These are phyloP conservation scores for Aspergillus sp. DNA, from an alignment of 2,329 filamentous ascomycete species.

Conservation along the genomic window DNA sequence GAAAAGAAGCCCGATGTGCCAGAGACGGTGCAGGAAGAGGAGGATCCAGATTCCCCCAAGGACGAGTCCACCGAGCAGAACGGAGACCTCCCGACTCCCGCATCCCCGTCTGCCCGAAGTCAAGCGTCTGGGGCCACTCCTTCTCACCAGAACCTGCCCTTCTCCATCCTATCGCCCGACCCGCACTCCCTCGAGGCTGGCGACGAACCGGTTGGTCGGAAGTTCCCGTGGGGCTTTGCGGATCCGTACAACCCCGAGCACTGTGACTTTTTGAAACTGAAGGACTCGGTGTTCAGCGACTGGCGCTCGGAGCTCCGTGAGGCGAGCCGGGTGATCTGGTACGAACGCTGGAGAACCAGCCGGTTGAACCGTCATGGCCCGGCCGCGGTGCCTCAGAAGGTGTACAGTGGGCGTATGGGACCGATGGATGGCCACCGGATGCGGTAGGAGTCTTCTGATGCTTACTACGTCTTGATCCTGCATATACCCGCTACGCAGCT, in stretches of 20 bases:
- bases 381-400: conserved; percentile 18
- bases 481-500: background rate
- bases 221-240: conserved; percentile 95
- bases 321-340: conserved; percentile 88
- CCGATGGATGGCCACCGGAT: background rate
- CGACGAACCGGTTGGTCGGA: conserved; percentile 65
- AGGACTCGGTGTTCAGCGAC: conserved; percentile 88
- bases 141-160: conserved; percentile 69
- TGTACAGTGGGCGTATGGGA: conserved; percentile 29
- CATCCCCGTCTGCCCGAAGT: conserved; percentile 32
- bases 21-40: conserved; percentile 30
- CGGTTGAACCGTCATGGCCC: conserved; percentile 37
- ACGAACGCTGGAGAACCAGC: conserved; percentile 85
- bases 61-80: conserved; percentile 16
- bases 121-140: conserved; percentile 30
- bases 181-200: conserved; percentile 65
- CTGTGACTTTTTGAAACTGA: conserved; percentile 89
- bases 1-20: conserved; percentile 13
- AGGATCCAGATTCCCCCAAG: conserved; percentile 24
- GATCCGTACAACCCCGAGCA: conserved; percentile 88
- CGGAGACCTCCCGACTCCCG: conserved; percentile 20
- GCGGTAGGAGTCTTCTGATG: background rate
- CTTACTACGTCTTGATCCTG: background rate
- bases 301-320: conserved; percentile 91
- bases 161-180: conserved; percentile 93